Conservation (phyloP, 2,329 filamentous ascomycete genomes). For the Pseudofabraea citricarpa region DNA sequence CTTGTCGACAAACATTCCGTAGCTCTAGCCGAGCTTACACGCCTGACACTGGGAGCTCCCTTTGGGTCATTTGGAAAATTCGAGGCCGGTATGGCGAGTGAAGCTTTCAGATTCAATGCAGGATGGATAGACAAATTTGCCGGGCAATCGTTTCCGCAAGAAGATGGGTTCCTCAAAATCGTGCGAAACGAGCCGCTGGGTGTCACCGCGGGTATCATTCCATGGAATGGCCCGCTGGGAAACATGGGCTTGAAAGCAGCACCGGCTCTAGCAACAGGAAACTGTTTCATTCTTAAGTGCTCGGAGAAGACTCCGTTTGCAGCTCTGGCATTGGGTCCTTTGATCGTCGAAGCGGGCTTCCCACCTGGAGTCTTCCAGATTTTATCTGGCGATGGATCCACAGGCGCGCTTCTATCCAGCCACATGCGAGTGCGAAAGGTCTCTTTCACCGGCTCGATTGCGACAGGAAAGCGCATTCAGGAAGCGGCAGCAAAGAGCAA, state of each 20-base stretch:
- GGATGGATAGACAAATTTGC: conserved; percentile 35
- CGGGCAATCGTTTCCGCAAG: conserved; percentile 35
- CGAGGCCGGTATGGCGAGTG: conserved; percentile 30
- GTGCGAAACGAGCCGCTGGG: conserved; percentile 34
- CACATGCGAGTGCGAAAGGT: conserved; percentile 35
- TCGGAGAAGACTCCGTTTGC: conserved; percentile 58
- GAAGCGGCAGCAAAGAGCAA: conserved; percentile 35
- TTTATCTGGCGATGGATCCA: conserved; percentile 33
- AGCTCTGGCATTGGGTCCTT: conserved; percentile 40
- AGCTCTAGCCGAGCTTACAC: conserved; percentile 33
- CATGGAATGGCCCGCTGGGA: conserved; percentile 49
- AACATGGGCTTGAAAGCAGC: conserved; percentile 50
- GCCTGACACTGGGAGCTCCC: conserved; percentile 42
- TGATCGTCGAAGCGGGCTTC: conserved; percentile 20
- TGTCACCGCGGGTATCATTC: conserved; percentile 51
- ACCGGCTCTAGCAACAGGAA: conserved; percentile 55
- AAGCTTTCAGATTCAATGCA: conserved; percentile 29
- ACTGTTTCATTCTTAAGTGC: conserved; percentile 56
- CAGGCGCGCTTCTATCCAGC: conserved; percentile 30
- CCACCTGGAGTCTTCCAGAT: conserved; percentile 37
- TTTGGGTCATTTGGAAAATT: conserved; percentile 38
- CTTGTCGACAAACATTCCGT: conserved; percentile 34
- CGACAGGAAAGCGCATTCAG: conserved; percentile 34
- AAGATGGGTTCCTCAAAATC: conserved; percentile 39
- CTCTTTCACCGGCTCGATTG: conserved; percentile 35